A percentile compares a stretch with the other conserved stretches of the same genome.
Evolutionary conservation across 2,329 filamentous ascomycete genomes (phyloP).

Genomic region (Coniosporium uncinatum): DNA sequence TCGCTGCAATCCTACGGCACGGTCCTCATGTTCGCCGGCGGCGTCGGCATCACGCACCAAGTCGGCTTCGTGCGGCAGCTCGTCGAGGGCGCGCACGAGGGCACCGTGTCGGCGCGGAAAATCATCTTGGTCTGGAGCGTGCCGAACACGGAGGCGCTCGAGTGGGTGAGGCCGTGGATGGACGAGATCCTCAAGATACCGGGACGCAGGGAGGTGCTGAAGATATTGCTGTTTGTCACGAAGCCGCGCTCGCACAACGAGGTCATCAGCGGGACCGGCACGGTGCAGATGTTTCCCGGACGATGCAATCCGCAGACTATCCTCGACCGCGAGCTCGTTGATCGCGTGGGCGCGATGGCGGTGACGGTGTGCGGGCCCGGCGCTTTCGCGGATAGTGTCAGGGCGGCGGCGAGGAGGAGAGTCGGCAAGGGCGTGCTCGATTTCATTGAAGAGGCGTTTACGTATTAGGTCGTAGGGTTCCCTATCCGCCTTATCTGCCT

Average conservation of each 20-base stretch:
- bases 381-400: slow-evolving; percentile 55
- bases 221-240: slow-evolving; percentile 57
- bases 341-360: slow-evolving; percentile 51
- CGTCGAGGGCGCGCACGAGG: slow-evolving; percentile 60
- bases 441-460: slow-evolving; percentile 75
- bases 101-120: slow-evolving; percentile 65
- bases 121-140: slow-evolving; percentile 76
- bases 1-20: slow-evolving; percentile 71
- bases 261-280: slow-evolving; percentile 48
- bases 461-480: too few species aligned
- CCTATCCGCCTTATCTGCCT: too few species aligned
- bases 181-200: slow-evolving; percentile 56
- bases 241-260: slow-evolving; percentile 50
- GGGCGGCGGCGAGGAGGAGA: slow-evolving; percentile 54
- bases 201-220: slow-evolving; percentile 50
- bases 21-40: slow-evolving; percentile 73
- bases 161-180: slow-evolving; percentile 63
- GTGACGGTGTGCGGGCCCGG: slow-evolving; percentile 60
- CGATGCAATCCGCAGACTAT: slow-evolving; percentile 49
- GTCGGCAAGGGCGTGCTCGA: slow-evolving; percentile 65
- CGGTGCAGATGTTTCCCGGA: slow-evolving; percentile 56
- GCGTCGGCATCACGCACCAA: slow-evolving; percentile 77
- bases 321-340: slow-evolving; percentile 48
- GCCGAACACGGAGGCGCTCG: slow-evolving; percentile 60
- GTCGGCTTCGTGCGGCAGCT: slow-evolving; percentile 71